Base-by-base conservation (phyloP, 208 protist species). In the Leishmania guyanensis region DNA sequence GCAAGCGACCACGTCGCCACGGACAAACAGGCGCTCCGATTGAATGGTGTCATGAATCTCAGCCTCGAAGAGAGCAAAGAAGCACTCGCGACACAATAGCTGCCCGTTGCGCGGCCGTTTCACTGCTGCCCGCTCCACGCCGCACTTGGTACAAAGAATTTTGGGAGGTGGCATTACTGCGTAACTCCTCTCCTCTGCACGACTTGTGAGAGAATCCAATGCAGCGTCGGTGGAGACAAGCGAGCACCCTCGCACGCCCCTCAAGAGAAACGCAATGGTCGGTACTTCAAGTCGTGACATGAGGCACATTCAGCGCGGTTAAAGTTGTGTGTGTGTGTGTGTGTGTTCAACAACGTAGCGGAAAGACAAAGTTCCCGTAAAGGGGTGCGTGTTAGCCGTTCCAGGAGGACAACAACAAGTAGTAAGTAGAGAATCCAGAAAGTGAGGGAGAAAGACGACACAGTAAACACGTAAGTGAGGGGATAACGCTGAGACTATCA, bases 1-100 rank as follows among this genome's bases (percentile, higher is more conserved):
- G 66, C 98, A 97, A 6, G 97, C 98, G 22, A 99, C 96, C 29
- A 92, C 76, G 16, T 99, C 96, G 9, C 97, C 98, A 0, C 83
- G 84, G 9, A 58, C 58, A 77, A 99, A 99, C 12, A 99, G 87
- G 14, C 92, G 69, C 81, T 98, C 95, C 0, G 29, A 39, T 12
- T 98, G 79, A 66, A 99, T 99, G 0, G 97, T 99, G 8, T 98
- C 75, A 87, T 99, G 98, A 5, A 99, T 94, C 84, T 99, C 98
- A 22, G 77, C 84, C 84, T 99, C 98, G 79, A 99, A 99, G 0
- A 96, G 80, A 6, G 81, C 54, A 70, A 98, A 99, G 84, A 99
- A 99, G 84, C 99, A 99, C 77, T 91, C 90, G 56, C 92, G 92
- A 83, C 99, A 99, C 22, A 99, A 83, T 39, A 98, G 79, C 65